These are phyloP conservation scores for Kuraishia ogatae DNA, from an alignment of 805 yeast genomes.

Conservation along the genomic window DNA sequence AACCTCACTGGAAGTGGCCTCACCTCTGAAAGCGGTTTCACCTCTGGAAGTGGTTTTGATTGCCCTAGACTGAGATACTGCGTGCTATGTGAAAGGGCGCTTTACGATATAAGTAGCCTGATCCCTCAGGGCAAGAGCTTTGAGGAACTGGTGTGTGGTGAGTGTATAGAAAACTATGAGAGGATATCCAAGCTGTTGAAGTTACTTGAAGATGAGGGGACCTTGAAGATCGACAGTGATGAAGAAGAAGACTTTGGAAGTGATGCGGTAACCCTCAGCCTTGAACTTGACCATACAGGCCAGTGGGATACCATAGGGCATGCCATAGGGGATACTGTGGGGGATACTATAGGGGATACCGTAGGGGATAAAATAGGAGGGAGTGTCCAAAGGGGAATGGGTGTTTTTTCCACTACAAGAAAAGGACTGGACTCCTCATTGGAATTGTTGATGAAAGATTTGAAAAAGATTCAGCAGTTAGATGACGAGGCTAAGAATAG, in stretches of 20 bases:
- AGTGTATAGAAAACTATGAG: conserved; percentile 41
- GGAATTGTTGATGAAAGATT: conserved; percentile 1
- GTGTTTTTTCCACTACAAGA: background rate
- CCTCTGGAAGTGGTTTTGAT: no score
- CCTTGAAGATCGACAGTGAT: background rate
- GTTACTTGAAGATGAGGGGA: background rate
- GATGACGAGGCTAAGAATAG: background rate
- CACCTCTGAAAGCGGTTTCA: conserved; percentile 28
- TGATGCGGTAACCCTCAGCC: background rate
- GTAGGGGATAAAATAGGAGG: background rate
- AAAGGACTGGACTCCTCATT: background rate
- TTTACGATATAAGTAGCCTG: conserved; percentile 48
- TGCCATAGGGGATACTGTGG: background rate
- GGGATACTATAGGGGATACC: no score
- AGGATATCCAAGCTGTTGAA: conserved; percentile 10
- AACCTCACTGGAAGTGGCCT: conserved; percentile 15
- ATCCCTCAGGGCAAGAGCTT: conserved; percentile 17
- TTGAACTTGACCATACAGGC: background rate
- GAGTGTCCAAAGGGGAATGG: background rate
- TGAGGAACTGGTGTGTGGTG: conserved; percentile 54
- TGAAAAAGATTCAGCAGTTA: background rate
- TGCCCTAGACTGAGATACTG: no score
- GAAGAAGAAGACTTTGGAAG: conserved; percentile 6
- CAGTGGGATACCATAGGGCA: background rate
- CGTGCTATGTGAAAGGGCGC: conserved; percentile 61